These are phyloP conservation scores for Phytophthora podocarpi DNA, from an alignment of 352 stramenopile genomes.

Conservation along the genomic window DNA sequence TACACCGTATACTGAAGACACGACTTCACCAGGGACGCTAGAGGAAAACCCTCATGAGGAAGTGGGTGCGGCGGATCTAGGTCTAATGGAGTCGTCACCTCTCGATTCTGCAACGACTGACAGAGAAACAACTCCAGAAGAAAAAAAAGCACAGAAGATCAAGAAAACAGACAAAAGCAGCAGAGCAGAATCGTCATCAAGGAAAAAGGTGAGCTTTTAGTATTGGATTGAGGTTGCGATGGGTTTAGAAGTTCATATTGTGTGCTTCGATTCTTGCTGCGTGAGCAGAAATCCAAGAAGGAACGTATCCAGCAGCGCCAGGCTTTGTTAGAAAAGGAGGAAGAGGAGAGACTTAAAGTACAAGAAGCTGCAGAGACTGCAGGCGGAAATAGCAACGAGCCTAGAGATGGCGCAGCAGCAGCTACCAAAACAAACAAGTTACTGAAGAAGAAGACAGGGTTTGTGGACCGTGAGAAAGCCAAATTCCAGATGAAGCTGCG, in stretches of 20 bases:
- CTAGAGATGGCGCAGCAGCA: not conserved
- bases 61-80: not conserved
- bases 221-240: too few species aligned
- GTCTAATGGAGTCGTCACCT: not conserved
- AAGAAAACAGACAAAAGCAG: slow-evolving; percentile 6
- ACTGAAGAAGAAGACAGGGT: slow-evolving; percentile 35
- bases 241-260: not conserved
- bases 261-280: not conserved
- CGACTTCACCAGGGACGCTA: not conserved
- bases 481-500: slow-evolving; percentile 65
- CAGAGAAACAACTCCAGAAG: not conserved
- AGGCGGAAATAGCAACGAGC: not conserved
- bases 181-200: slow-evolving; percentile 21
- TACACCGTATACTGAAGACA: not conserved
- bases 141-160: slow-evolving; percentile 2
- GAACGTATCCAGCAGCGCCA: slow-evolving; percentile 63
- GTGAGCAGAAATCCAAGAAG: slow-evolving; percentile 46
- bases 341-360: slow-evolving; percentile 38
- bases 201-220: slow-evolving; percentile 20
- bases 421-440: slow-evolving; percentile 1
- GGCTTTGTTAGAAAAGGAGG: slow-evolving; percentile 60
- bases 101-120: not conserved
- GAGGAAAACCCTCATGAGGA: slow-evolving; percentile 13
- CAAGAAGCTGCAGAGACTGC: not conserved
- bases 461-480: slow-evolving; percentile 56